Evolutionary conservation across 2,329 filamentous ascomycete genomes (phyloP).

Genomic region (Dothidotthia symphoricarpi): DNA sequence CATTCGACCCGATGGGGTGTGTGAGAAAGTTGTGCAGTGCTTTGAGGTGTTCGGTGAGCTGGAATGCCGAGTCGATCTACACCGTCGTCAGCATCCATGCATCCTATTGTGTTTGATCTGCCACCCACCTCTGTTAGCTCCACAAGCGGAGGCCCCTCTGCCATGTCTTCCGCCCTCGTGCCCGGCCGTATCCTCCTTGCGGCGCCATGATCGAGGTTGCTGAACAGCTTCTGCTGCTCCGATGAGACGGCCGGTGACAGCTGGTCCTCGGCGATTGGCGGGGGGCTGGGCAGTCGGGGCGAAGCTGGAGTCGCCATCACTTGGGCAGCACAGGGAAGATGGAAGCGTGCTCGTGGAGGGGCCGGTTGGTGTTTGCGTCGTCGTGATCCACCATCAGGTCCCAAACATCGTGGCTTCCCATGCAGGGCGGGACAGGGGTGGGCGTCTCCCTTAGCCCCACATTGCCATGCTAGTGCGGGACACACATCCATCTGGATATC

Average conservation of each 20-base stretch:
- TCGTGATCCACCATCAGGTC: slow-evolving; percentile 15
- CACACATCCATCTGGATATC: too few species aligned
- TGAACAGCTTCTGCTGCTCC: slow-evolving; percentile 55
- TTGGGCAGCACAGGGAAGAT: too few species aligned
- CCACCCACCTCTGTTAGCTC: slow-evolving; percentile 74
- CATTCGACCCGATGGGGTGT: slow-evolving; percentile 54
- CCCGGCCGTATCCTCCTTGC: slow-evolving; percentile 86
- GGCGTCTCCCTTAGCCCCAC: not conserved
- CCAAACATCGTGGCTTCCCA: slow-evolving; percentile 12
- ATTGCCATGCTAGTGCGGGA: too few species aligned
- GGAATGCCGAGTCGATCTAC: slow-evolving; percentile 94
- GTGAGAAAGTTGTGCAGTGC: slow-evolving; percentile 84
- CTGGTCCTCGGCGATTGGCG: slow-evolving; percentile 92
- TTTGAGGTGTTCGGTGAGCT: slow-evolving; percentile 94
- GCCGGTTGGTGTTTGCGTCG: slow-evolving; percentile 3
- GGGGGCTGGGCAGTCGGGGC: slow-evolving; percentile 89
- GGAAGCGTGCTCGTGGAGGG: not conserved
- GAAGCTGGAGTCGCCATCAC: slow-evolving; percentile 53
- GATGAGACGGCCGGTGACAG: slow-evolving; percentile 69
- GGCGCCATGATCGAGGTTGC: slow-evolving; percentile 68
- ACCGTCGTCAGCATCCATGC: slow-evolving; percentile 19
- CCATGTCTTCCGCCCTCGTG: slow-evolving; percentile 90
- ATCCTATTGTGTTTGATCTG: too few species aligned
- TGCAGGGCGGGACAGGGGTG: slow-evolving; percentile 12
- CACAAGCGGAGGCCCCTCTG: slow-evolving; percentile 82